A percentile compares a stretch with the other conserved stretches of the same genome.
These are phyloP conservation scores for Kazachstania sp. DNA, from an alignment of 1,139 yeast species.

Conservation along the genomic window DNA sequence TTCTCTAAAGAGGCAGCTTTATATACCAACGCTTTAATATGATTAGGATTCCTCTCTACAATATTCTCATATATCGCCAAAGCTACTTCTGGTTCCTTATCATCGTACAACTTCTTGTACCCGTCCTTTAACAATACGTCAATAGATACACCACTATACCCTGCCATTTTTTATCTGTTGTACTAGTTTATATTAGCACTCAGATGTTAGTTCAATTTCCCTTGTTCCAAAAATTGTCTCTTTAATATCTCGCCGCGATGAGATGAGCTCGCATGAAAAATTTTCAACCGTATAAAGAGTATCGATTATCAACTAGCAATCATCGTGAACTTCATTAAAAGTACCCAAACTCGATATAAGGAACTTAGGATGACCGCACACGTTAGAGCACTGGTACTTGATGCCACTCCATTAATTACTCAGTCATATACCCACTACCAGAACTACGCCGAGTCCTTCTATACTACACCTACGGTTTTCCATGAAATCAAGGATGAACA, in stretches of 20 bases:
- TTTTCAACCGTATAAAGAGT: too few relatives aligned
- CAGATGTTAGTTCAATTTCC: too few relatives aligned
- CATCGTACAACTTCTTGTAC: conserved; percentile 31
- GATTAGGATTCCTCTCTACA: conserved; percentile 34
- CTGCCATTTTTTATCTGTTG: too few relatives aligned
- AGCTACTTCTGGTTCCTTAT: conserved; percentile 35
- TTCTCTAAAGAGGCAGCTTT: conserved; percentile 53
- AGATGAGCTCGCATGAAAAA: too few relatives aligned
- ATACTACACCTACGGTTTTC: conserved; percentile 87
- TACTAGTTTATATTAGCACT: too few relatives aligned
- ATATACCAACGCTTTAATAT: conserved; percentile 47
- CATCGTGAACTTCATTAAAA: too few relatives aligned
- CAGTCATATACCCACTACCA: conserved; percentile 72
- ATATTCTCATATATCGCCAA: conserved; percentile 31
- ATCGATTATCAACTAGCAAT: too few relatives aligned
- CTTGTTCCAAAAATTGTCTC: too few relatives aligned
- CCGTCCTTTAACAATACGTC: conserved; percentile 24
- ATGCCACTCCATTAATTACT: conserved; percentile 90
- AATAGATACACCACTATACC: conserved; percentile 18
- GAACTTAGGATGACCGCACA: conserved; percentile 15
- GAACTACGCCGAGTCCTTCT: conserved; percentile 58
- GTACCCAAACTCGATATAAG: too few relatives aligned
- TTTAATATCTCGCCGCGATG: too few relatives aligned
- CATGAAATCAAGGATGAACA: conserved; percentile 80
- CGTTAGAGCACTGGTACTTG: conserved; percentile 61